phyloP scores from a whole-genome alignment of 225 moss, liverwort and hornwort genomes.

The Bryoerythrophyllum caledonicum region DNA sequence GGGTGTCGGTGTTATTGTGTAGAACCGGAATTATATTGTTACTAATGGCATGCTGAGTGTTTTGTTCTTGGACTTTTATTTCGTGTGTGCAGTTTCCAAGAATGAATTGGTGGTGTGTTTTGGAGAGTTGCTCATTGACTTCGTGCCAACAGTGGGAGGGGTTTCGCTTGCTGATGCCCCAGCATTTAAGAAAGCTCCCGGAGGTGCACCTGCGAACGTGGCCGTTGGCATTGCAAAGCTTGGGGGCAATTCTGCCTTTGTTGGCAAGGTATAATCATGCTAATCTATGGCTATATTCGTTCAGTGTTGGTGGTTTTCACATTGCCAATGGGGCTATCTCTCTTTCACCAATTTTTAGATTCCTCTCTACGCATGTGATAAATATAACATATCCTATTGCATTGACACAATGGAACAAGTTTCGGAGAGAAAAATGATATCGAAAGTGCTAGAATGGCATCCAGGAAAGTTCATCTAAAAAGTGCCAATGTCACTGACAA shows the following conservation, averaged over 20 bases:
- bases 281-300: neutral
- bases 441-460: no score
- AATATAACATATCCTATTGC: no score
- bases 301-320: no score
- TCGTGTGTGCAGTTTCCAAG: constrained; percentile 37
- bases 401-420: no score
- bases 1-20: neutral
- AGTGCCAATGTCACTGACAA: no score
- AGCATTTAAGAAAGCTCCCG: constrained; percentile 90
- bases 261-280: constrained; percentile 63
- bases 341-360: no score
- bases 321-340: no score
- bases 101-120: constrained; percentile 80
- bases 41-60: neutral
- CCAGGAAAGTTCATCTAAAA: no score
- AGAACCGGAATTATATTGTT: neutral
- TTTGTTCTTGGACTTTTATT: constrained; percentile 18
- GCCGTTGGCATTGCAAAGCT: constrained; percentile 87
- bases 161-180: constrained; percentile 76
- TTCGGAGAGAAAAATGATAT: no score
- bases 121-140: constrained; percentile 89
- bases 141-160: constrained; percentile 88
- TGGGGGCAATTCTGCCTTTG: constrained; percentile 75
- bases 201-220: constrained; percentile 91
- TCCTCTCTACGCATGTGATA: no score